Conservation (phyloP, 768 basidiomycete genomes). For the Macrolepiota fuliginosa region DNA sequence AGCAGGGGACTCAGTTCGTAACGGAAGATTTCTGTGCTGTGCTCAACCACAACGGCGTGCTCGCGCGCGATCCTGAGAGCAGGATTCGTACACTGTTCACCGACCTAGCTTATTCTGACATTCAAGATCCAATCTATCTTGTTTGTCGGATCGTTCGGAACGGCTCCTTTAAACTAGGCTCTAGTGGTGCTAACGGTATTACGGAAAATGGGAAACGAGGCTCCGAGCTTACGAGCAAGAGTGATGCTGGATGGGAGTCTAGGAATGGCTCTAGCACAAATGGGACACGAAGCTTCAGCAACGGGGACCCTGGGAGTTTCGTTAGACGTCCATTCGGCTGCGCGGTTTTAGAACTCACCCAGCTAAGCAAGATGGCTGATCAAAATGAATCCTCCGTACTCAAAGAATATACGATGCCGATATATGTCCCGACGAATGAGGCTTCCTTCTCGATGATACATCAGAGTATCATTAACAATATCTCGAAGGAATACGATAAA, state of each 20-base stretch:
- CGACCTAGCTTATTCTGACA: slow-evolving; percentile 83
- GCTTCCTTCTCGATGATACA: slow-evolving; percentile 89
- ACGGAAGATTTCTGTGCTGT: slow-evolving; percentile 92
- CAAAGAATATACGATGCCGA: slow-evolving; percentile 83
- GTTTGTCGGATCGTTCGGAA: slow-evolving; percentile 91
- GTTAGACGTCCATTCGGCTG: slow-evolving; percentile 95
- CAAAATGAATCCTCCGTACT: slow-evolving; percentile 59
- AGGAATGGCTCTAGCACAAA: slow-evolving; percentile 22
- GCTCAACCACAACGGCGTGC: slow-evolving; percentile 88
- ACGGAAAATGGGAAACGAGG: slow-evolving; percentile 49
- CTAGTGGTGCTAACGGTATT: slow-evolving; percentile 32
- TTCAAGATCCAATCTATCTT: slow-evolving; percentile 82
- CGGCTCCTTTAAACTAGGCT: slow-evolving; percentile 78
- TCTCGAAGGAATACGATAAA: slow-evolving; percentile 79
- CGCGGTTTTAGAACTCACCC: slow-evolving; percentile 84
- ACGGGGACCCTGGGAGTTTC: slow-evolving; percentile 30
- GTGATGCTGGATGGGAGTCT: slow-evolving; percentile 26
- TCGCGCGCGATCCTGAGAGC: slow-evolving; percentile 73
- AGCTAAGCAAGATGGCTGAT: slow-evolving; percentile 70
- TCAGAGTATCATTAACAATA: slow-evolving; percentile 87
- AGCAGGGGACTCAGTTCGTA: slow-evolving; percentile 79
- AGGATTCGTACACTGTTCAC: slow-evolving; percentile 85
- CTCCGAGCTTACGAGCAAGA: slow-evolving; percentile 48
- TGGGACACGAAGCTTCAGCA: slow-evolving; percentile 3
- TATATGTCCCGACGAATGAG: slow-evolving; percentile 82